These are phyloP conservation scores for Tylopilus intermedius DNA, from an alignment of 768 basidiomycete genomes.

Conservation along the genomic window DNA sequence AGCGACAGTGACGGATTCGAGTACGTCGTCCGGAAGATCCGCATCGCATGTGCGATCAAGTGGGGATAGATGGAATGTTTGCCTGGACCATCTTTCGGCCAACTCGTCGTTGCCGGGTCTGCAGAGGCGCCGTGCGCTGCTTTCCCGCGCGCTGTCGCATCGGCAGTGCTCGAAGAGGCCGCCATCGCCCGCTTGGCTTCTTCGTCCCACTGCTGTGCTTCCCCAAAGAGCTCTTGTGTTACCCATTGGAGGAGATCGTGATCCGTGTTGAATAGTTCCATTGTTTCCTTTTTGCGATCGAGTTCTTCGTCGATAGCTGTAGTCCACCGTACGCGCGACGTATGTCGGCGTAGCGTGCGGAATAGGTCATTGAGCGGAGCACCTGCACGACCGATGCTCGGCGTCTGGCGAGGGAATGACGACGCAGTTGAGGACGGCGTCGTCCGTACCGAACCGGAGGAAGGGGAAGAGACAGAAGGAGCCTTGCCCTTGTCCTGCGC, in stretches of 20 bases:
- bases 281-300: slow-evolving; percentile 68
- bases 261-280: slow-evolving; percentile 66
- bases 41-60: slow-evolving; percentile 73
- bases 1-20: slow-evolving; percentile 76
- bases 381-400: slow-evolving; percentile 16
- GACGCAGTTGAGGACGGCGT: not conserved
- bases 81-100: slow-evolving; percentile 30
- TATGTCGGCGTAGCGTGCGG: slow-evolving; percentile 48
- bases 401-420: slow-evolving; percentile 1
- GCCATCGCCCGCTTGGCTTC: slow-evolving; percentile 39
- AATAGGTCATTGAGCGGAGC: slow-evolving; percentile 45
- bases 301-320: slow-evolving; percentile 49
- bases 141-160: not conserved
- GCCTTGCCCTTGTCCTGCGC: slow-evolving; percentile 22
- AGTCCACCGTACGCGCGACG: slow-evolving; percentile 48
- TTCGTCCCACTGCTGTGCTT: slow-evolving; percentile 46
- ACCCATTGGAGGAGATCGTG: slow-evolving; percentile 73
- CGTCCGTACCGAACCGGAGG: not conserved
- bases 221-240: slow-evolving; percentile 59
- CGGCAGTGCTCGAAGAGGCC: slow-evolving; percentile 5
- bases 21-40: slow-evolving; percentile 72
- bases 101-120: not conserved
- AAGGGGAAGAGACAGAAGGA: not conserved
- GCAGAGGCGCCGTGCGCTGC: not conserved
- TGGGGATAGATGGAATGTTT: slow-evolving; percentile 69